Conservation (phyloP, 1,284 basidiomycete genomes). For the Cutaneotrichosporon mucoides region DNA sequence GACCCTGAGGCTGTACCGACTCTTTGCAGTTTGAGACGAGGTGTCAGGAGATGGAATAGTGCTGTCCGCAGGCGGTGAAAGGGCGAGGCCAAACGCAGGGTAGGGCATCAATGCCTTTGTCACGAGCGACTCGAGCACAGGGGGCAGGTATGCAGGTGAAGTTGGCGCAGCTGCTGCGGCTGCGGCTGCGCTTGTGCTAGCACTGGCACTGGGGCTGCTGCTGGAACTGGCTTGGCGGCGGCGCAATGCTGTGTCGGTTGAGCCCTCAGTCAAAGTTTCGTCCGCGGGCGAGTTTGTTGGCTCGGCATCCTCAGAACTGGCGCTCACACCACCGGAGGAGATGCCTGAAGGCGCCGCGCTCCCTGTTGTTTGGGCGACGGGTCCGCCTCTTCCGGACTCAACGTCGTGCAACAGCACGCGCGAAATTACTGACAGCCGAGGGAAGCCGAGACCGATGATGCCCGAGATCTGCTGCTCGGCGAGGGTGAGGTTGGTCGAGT, state of each 20-base stretch:
- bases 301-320: no score
- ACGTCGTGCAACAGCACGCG: conserved; percentile 13
- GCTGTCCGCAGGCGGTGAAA: conserved; percentile 23
- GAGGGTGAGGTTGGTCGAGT: conserved; percentile 46
- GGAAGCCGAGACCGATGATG: conserved; percentile 49
- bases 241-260: neutral
- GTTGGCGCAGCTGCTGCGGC: conserved; percentile 2
- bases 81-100: conserved; percentile 38
- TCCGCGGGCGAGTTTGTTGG: no score
- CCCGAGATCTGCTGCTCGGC: conserved; percentile 44
- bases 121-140: conserved; percentile 38
- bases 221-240: neutral
- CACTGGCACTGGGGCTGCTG: neutral
- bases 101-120: conserved; percentile 26
- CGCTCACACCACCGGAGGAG: no score
- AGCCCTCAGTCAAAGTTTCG: no score
- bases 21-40: neutral
- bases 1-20: conserved; percentile 19
- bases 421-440: conserved; percentile 34
- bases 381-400: neutral
- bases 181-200: neutral
- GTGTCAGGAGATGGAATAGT: neutral
- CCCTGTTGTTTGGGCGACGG: no score
- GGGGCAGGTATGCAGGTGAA: conserved; percentile 28
- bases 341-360: no score